Percentiles rank a stretch among this genome's conserved stretches.
These are phyloP conservation scores for Bipolaris oryzae DNA, from an alignment of 2,329 filamentous ascomycete genomes.

Conservation along the genomic window DNA sequence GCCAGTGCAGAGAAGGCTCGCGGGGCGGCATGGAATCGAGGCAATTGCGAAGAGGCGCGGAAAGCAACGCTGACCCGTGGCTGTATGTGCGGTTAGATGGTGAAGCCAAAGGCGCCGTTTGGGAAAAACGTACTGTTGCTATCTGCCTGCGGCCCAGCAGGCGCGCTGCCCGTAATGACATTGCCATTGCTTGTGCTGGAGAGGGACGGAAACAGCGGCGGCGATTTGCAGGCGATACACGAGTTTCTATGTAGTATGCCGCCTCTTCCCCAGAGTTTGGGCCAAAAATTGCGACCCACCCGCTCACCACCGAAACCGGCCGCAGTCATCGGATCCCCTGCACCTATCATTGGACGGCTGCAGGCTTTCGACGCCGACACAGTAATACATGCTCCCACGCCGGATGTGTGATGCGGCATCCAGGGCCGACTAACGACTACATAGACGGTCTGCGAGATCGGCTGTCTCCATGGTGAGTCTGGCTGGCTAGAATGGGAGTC, in stretches of 20 bases:
- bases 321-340: slow-evolving; percentile 37
- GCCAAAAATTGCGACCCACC: slow-evolving; percentile 30
- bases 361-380: slow-evolving; percentile 29
- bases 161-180: slow-evolving; percentile 46
- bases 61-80: slow-evolving; percentile 34
- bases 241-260: too few species aligned
- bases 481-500: slow-evolving; percentile 30
- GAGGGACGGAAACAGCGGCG: slow-evolving; percentile 29
- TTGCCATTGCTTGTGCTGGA: slow-evolving; percentile 40
- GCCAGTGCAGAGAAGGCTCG: slow-evolving; percentile 36
- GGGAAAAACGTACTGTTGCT: slow-evolving; percentile 25
- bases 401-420: slow-evolving; percentile 9
- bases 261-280: slow-evolving; percentile 24
- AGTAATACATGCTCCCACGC: slow-evolving; percentile 23
- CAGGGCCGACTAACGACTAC: not conserved
- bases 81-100: slow-evolving; percentile 29
- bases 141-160: slow-evolving; percentile 39
- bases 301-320: slow-evolving; percentile 25
- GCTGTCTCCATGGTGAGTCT: slow-evolving; percentile 13
- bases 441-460: slow-evolving; percentile 21
- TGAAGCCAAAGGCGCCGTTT: not conserved
- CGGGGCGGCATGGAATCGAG: slow-evolving; percentile 29
- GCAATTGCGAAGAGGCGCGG: slow-evolving; percentile 33
- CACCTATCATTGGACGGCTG: slow-evolving; percentile 34
- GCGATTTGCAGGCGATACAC: slow-evolving; percentile 24